phyloP scores from a whole-genome alignment of 352 stramenopile species.

The Phytopythium montanum region DNA sequence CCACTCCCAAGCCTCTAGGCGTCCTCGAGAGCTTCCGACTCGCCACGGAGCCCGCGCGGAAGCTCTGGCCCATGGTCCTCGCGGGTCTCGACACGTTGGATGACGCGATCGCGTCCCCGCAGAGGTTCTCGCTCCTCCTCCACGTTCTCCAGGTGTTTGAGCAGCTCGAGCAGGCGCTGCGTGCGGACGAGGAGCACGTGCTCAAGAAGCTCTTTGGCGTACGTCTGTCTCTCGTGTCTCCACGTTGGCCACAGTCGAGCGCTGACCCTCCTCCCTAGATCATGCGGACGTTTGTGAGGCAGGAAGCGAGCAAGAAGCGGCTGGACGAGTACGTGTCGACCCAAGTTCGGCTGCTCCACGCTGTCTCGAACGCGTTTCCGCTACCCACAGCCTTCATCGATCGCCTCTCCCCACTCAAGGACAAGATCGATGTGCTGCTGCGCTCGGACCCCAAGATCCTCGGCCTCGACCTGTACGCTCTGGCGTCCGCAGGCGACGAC shows the following conservation, averaged over 20 bases:
- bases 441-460: constrained; percentile 71
- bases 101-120: constrained; percentile 42
- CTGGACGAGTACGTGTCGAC: constrained; percentile 32
- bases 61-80: constrained; percentile 46
- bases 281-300: constrained; percentile 46
- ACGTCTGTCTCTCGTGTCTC: no score
- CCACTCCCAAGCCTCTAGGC: constrained; percentile 4
- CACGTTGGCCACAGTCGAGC: not conserved
- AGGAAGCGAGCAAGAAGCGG: constrained; percentile 45
- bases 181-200: constrained; percentile 26
- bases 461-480: constrained; percentile 58
- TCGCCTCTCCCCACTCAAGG: constrained; percentile 33
- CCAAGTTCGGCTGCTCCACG: constrained; percentile 49
- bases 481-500: constrained; percentile 31
- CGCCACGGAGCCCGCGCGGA: constrained; percentile 33
- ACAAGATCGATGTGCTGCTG: constrained; percentile 56
- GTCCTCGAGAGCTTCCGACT: constrained; percentile 30
- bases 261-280: constrained; percentile 13
- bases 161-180: constrained; percentile 39
- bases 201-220: constrained; percentile 38
- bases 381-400: constrained; percentile 30
- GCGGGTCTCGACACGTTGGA: constrained; percentile 39
- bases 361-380: constrained; percentile 37
- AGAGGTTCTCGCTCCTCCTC: constrained; percentile 64
- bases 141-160: constrained; percentile 65